Percentiles rank a stretch among this genome's conserved stretches.
Evolutionary conservation across 1,284 basidiomycete species (phyloP).

Genomic region (Pulveroboletus sp.): DNA sequence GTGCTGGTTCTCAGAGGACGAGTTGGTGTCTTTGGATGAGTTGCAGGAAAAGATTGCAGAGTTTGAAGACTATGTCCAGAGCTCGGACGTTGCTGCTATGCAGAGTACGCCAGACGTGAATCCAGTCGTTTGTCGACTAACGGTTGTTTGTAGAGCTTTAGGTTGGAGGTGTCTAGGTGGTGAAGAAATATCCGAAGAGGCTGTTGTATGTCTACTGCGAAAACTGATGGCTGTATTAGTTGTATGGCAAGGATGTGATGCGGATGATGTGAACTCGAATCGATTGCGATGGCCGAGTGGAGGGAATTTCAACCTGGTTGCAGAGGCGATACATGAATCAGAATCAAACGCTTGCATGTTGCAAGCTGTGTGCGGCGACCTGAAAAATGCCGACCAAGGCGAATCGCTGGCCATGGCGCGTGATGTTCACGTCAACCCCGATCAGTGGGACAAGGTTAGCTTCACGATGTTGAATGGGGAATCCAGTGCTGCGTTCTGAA

Average conservation of each 20-base stretch:
- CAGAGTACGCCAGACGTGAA: constrained; percentile 60
- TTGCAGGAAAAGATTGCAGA: constrained; percentile 88
- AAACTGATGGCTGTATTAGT: constrained; percentile 13
- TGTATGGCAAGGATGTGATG: constrained; percentile 2
- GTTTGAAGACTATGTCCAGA: constrained; percentile 96
- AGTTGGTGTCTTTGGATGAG: constrained; percentile 92
- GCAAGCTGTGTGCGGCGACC: constrained; percentile 26
- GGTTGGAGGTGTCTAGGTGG: background rate
- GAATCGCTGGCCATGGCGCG: constrained; percentile 10
- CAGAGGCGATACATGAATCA: constrained; percentile 2
- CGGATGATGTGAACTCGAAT: constrained; percentile 9
- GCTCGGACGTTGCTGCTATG: constrained; percentile 89
- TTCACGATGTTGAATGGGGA: constrained; percentile 28
- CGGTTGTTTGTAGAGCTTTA: constrained; percentile 24
- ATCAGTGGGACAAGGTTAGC: constrained; percentile 39
- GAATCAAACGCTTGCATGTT: background rate
- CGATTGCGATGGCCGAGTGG: constrained; percentile 1
- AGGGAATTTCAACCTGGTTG: background rate
- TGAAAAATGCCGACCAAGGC: constrained; percentile 20
- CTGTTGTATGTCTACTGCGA: constrained; percentile 11
- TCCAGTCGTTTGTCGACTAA: constrained; percentile 8
- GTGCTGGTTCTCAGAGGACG: constrained; percentile 68
- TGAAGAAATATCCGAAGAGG: no score
- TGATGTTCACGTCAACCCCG: constrained; percentile 18
- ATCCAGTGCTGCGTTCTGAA: constrained; percentile 17